Evolutionary conservation across 441 rosid species (phyloP).

Genomic region (Euphorbia schlechtendalii): DNA sequence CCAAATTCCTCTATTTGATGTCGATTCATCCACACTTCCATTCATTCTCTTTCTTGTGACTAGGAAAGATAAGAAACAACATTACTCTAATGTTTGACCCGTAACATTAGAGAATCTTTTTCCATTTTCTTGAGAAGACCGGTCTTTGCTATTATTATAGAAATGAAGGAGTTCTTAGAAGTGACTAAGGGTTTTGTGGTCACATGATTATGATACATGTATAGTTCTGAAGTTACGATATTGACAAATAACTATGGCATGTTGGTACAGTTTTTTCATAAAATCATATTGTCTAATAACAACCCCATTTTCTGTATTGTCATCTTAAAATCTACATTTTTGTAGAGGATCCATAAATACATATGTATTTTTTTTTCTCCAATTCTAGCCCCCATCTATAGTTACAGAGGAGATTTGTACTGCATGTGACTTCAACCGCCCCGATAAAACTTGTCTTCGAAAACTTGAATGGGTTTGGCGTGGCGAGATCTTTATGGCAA

Average conservation of each 20-base stretch:
- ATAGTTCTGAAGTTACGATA: constrained; percentile 1
- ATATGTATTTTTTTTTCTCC: constrained; percentile 21
- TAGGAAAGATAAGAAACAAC: too few species aligned
- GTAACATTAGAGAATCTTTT: too few species aligned
- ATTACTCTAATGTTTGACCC: too few species aligned
- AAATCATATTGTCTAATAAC: background rate
- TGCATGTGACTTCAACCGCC: constrained; percentile 98
- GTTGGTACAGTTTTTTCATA: background rate
- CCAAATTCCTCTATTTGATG: too few species aligned
- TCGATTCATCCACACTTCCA: too few species aligned
- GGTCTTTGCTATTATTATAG: background rate
- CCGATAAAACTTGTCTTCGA: constrained; percentile 89
- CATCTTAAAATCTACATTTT: background rate
- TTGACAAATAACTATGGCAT: background rate
- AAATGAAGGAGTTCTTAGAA: too few species aligned
- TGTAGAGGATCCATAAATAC: background rate
- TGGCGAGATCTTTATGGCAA: constrained; percentile 87
- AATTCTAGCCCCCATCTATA: constrained; percentile 87
- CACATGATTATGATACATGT: background rate
- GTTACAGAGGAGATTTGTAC: constrained; percentile 93
- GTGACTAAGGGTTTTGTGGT: too few species aligned
- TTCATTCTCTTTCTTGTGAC: too few species aligned
- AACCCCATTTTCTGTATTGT: background rate
- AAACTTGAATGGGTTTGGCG: constrained; percentile 99
- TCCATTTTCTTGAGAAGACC: background rate